Evolutionary conservation across 1,284 basidiomycete genomes (phyloP), one percentile per base, ranked within the genome.

Genomic region (Moesziomyces sp.): DNA sequence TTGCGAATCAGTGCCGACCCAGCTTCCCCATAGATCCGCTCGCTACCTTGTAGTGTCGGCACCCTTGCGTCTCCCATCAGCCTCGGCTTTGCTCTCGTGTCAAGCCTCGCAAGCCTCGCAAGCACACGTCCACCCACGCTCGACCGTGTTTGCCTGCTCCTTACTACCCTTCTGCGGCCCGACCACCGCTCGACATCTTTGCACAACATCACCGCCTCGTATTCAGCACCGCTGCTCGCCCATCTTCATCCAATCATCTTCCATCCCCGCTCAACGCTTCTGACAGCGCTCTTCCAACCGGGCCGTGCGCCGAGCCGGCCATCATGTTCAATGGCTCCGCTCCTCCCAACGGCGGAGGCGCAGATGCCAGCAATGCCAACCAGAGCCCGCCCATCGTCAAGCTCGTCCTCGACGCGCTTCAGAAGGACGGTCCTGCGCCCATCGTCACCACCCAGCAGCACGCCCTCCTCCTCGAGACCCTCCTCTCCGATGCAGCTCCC

Each of bases 361-460:
- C 56, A 45, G 62, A 59, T 44, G 59, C 67, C 65, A 60, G 56
- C 61, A 73, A 52, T 55, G 71, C 74, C 35, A 64, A 71, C 51
- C 62, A 57, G 62, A 74, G 43, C 60, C 78, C 63, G 24, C 69
- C 40, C 33, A 55, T 60, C 56, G 77, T 59, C 57, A 79, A 91
- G 14, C 89, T 89, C 24, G 92, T 92, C 78, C 91, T 94, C 84
- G 89, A 92, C 77, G 89, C 72, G 2, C 66, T 78, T 4, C 59
- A 67, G 35, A 52, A 53, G n/a, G 55, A 90, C 43, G 92, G 93
- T 84, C 86, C 93, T 59, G 88, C 88, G 26, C 89, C 90, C 19
- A 87, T 87, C 56, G 91, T 93, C 79, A 87, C 92, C 59, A 88
- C 89, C 62, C 91, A 91, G 85, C 87, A 94, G 76, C 88, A 94